Evolutionary conservation across 805 yeast species (phyloP), one percentile per base, ranked within the genome.

Genomic region (Nakazawaea pomicola): DNA sequence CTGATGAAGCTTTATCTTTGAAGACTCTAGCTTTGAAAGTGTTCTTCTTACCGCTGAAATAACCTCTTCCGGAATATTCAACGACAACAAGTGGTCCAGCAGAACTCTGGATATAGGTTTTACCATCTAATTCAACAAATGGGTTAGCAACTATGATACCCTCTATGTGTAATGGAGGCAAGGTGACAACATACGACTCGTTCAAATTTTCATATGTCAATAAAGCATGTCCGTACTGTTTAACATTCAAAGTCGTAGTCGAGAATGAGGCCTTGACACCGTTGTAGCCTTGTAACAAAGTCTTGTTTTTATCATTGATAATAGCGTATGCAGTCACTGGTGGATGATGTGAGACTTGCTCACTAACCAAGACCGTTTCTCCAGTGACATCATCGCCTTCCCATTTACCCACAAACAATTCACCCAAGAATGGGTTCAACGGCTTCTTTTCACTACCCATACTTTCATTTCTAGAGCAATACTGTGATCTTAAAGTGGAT

Each of bases 381-480:
- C 95, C 96, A 12, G 76, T 61, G 41, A 64, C 68, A 32, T 72
- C 74, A 12, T 55, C 48, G 49, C 79, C 87, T 3, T 63, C 65
- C 95, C 97, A 89, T 54, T 83, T 80, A 36, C 96, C 98, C 29
- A 87, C 84, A 54, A 90, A 93, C 37, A 89, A 70, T 67, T 93
- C 99, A 43, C 99, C 99, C 49, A 93, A 68, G 56, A 93, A 91
- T 33, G 99, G 99, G 60, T 93, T 93, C 60, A 93, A 69, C 7
- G 99, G 98, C 65, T 93, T 93, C 75, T 93, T 93, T 65, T 93
- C 99, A 31, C 87, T 73, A n/a, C 98, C 98, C 74, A 85, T 75
- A 40, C 80, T 74, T 66, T 91, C 97, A 60, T 79, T 86, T 59
- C 99, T 77, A 17, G 95, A 83, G 58, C 95, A 85, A 61, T 91